phyloP scores from a whole-genome alignment of 495 filamentous ascomycete genomes.

The Delitschia confertaspora region DNA sequence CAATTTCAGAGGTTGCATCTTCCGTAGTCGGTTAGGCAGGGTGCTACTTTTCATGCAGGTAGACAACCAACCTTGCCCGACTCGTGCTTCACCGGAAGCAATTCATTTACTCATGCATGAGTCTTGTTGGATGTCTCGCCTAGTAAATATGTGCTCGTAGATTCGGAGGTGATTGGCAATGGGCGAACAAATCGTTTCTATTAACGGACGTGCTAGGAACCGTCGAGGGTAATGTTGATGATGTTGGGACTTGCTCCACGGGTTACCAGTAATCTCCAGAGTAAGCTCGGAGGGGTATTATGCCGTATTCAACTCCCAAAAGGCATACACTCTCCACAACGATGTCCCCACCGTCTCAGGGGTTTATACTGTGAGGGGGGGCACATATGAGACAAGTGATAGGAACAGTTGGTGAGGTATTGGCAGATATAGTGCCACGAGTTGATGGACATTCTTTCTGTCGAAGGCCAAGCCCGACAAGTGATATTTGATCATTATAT shows the following conservation, averaged over 20 bases:
- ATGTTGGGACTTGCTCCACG: slow-evolving; percentile 3
- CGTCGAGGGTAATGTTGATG: slow-evolving; percentile 5
- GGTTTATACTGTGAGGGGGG: slow-evolving; percentile 16
- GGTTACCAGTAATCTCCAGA: slow-evolving; percentile 26
- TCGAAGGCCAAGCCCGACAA: slow-evolving; percentile 1
- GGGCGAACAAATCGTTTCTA: slow-evolving; percentile 10
- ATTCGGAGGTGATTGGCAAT: slow-evolving; percentile 21
- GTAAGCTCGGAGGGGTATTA: slow-evolving; percentile 24
- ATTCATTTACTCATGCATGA: slow-evolving; percentile 18
- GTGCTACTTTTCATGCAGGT: slow-evolving; percentile 1
- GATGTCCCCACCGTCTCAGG: slow-evolving; percentile 12
- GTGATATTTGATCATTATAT: no score
- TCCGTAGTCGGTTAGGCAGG: not conserved
- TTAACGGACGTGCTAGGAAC: slow-evolving; percentile 20
- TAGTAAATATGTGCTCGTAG: slow-evolving; percentile 6
- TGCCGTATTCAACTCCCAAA: slow-evolving; percentile 10
- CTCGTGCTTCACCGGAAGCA: slow-evolving; percentile 22
- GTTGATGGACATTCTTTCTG: no score
- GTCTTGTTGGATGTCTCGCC: slow-evolving; percentile 20
- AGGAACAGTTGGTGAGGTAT: slow-evolving; percentile 9
- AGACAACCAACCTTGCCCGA: slow-evolving; percentile 1
- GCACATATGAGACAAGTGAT: slow-evolving; percentile 22
- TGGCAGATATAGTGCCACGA: slow-evolving; percentile 24
- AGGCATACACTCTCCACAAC: slow-evolving; percentile 9
- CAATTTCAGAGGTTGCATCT: no score